Evolutionary conservation across 345 rosid species (phyloP).

Genomic region (Brassica nigra): DNA sequence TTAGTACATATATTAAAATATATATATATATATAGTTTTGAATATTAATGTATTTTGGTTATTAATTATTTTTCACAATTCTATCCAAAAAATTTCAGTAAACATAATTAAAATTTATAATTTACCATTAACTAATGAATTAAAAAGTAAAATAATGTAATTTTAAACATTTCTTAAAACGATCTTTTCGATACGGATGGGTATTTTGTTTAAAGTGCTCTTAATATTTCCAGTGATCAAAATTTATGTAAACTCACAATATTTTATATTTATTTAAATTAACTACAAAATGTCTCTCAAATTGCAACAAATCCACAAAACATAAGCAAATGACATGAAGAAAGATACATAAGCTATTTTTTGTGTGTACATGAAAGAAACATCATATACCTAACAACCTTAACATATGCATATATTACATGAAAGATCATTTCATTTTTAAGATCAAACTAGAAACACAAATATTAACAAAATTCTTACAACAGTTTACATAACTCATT

Average conservation of each 20-base stretch:
- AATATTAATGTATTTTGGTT: not conserved
- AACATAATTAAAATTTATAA: no score
- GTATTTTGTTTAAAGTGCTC: not conserved
- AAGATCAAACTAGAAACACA: conserved; percentile 18
- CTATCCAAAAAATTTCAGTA: not conserved
- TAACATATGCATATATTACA: conserved; percentile 17
- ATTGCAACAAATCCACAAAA: not conserved
- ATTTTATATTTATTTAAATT: not conserved
- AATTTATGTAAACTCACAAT: not conserved
- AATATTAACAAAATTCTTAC: conserved; percentile 38
- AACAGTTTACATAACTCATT: conserved; percentile 28
- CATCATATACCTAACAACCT: not conserved
- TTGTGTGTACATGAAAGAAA: conserved; percentile 3
- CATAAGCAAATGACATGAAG: conserved; percentile 8
- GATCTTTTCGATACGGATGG: no score
- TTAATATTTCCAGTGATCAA: no score
- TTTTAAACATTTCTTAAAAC: no score
- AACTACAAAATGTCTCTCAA: not conserved
- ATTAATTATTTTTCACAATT: no score
- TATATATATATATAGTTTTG: not conserved
- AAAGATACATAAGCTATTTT: not conserved
- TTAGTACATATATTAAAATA: no score
- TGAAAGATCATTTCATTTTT: not conserved
- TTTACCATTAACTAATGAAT: no score
- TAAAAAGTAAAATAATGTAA: no score